A percentile compares a stretch with the other conserved stretches of the same genome.
Conservation (phyloP, 805 yeast genomes). For the Saccharomycopsis selenospora region DNA sequence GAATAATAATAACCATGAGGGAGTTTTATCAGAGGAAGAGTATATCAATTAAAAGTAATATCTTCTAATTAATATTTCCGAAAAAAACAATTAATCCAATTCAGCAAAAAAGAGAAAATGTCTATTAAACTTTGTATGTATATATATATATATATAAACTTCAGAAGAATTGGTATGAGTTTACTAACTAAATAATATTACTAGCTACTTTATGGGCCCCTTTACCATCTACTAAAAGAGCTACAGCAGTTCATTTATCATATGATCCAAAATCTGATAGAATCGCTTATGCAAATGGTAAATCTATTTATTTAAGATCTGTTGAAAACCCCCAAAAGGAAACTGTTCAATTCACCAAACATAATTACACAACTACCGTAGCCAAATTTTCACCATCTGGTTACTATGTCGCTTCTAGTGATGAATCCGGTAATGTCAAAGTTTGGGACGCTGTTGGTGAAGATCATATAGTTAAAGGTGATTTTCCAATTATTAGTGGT, state of each 20-base stretch:
- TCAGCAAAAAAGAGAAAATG: no score
- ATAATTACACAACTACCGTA: constrained; percentile 64
- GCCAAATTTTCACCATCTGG: constrained; percentile 89
- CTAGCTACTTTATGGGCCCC: constrained; percentile 52
- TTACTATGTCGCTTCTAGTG: constrained; percentile 85
- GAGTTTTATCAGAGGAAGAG: no score
- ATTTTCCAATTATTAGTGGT: constrained; percentile 73
- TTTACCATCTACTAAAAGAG: constrained; percentile 71
- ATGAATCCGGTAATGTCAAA: constrained; percentile 79
- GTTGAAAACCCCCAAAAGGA: constrained; percentile 38
- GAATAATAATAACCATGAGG: no score
- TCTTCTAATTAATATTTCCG: no score
- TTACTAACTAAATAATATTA: no score
- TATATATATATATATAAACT: no score
- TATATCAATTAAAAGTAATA: no score
- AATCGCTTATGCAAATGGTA: constrained; percentile 74
- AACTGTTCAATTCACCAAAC: constrained; percentile 62
- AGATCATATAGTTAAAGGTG: constrained; percentile 59
- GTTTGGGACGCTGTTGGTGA: constrained; percentile 73
- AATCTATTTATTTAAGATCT: constrained; percentile 66
- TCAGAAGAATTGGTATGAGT: no score
- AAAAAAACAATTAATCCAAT: no score
- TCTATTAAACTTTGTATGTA: no score
- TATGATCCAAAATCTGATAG: constrained; percentile 64
- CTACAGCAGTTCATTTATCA: constrained; percentile 61